Base-by-base conservation (phyloP, 2,329 filamentous ascomycete genomes). In the Zasmidium citrigriseum region DNA sequence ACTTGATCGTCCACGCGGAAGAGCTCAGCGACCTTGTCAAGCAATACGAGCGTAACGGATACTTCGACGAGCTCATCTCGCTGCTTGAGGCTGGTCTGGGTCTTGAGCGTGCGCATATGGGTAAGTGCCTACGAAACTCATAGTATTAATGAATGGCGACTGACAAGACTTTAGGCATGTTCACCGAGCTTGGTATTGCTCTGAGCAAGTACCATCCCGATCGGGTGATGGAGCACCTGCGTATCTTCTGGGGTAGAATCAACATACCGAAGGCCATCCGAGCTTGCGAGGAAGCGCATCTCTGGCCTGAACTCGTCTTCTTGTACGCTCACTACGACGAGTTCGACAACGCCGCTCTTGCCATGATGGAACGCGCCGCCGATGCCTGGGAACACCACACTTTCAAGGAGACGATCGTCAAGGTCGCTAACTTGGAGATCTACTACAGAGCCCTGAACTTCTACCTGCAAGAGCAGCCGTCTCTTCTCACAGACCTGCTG, bases 301-400 rank as follows among this genome's bases (percentile, higher is more conserved):
- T 99, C 27, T 99, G 95, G 95, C 93, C 95, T 0, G 95, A 99
- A 78, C 82, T 99, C 63, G 91, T 99, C 54, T 99, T 99, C 86
- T 85, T 96, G 68, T 98, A 98, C 82, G 91, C 91, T 75, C 95
- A 99, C 78, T 98, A 97, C 71, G 96, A 99, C 66, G 96, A 99
- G 74, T 97, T 89, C 77, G 96, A 99, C 77, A 98, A 99, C 72
- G 95, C 95, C 46, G 92, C 93, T 49, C 84, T 99, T 55, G 91
- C 95, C 18, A 96, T 99, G 81, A 99, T 99, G 86, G 95, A 99
- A 81, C 91, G 92, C 67, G 90, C 95, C 12, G 89, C 96, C 66
- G 96, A 98, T 81, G 93, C 95, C 1, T 99, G 95, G 95, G 96
- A 99, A 76, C 95, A 99, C 79, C 92, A 97, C 75, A 95, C 96